These are phyloP conservation scores for Ophiosphaerella narmari DNA, from an alignment of 2,329 filamentous ascomycete genomes.

Conservation along the genomic window DNA sequence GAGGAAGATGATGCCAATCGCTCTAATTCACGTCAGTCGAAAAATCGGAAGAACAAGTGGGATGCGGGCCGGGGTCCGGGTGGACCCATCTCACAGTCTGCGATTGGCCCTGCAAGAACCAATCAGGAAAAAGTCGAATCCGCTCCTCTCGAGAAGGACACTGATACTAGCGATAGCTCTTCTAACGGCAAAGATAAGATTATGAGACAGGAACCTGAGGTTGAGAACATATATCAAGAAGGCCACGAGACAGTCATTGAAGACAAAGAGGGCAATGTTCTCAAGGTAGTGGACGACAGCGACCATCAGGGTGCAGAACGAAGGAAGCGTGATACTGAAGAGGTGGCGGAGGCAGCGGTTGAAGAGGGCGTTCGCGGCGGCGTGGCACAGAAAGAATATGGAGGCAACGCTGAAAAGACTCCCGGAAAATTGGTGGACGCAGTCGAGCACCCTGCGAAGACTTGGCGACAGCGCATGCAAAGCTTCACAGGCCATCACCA, in stretches of 20 bases:
- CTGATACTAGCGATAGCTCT: slow-evolving; percentile 47
- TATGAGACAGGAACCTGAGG: slow-evolving; percentile 27
- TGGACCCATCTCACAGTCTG: slow-evolving; percentile 86
- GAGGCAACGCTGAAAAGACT: slow-evolving; percentile 44
- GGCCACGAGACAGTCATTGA: slow-evolving; percentile 80
- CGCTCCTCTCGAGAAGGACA: slow-evolving; percentile 48
- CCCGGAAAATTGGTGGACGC: slow-evolving; percentile 45
- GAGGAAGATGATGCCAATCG: slow-evolving; percentile 73
- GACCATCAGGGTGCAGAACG: slow-evolving; percentile 60
- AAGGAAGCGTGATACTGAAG: slow-evolving; percentile 62
- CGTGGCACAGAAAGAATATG: slow-evolving; percentile 55
- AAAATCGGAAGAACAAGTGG: slow-evolving; percentile 69
- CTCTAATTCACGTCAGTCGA: slow-evolving; percentile 55
- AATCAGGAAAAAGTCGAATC: slow-evolving; percentile 39
- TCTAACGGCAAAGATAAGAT: slow-evolving; percentile 41
- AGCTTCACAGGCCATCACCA: slow-evolving; percentile 50
- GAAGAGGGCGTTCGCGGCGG: slow-evolving; percentile 54
- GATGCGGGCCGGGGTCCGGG: slow-evolving; percentile 75
- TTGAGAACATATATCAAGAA: slow-evolving; percentile 77
- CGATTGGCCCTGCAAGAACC: slow-evolving; percentile 71
- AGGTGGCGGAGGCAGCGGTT: slow-evolving; percentile 58
- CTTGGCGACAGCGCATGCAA: slow-evolving; percentile 53
- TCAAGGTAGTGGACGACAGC: slow-evolving; percentile 64
- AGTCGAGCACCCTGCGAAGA: slow-evolving; percentile 44
- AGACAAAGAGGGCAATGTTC: slow-evolving; percentile 83